phyloP scores from a whole-genome alignment of 306 rosid genomes.

The Prinsepia uniflora region DNA sequence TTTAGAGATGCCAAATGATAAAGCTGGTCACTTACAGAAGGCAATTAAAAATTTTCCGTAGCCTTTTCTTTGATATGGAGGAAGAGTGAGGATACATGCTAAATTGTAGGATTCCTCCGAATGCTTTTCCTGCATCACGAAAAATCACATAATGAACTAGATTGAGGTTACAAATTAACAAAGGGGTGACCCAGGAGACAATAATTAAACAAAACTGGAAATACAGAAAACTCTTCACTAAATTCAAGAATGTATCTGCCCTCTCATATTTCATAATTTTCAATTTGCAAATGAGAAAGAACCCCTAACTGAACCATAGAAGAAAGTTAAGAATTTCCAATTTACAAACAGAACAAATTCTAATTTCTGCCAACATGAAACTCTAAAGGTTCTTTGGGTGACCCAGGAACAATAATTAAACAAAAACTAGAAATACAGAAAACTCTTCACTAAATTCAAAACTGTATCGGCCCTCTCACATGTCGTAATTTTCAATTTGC shows the following conservation, averaged over 20 bases:
- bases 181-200: neutral
- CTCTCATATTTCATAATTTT: neutral
- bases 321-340: neutral
- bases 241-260: neutral
- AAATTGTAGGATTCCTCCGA: constrained; percentile 96
- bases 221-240: neutral
- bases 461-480: neutral
- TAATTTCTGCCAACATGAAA: neutral
- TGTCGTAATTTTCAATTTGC: neutral
- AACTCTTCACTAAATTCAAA: neutral
- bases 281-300: neutral
- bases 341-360: neutral
- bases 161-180: neutral
- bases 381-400: neutral
- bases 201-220: neutral
- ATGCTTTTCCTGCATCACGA: constrained; percentile 81
- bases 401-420: neutral
- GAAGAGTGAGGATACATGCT: constrained; percentile 98
- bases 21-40: constrained; percentile 51
- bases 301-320: neutral
- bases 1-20: neutral
- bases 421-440: neutral
- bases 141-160: neutral
- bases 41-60: constrained; percentile 97
- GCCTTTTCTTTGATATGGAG: constrained; percentile 99